Base-by-base conservation (phyloP, 805 yeast species). In the Yarrowia sp. region DNA sequence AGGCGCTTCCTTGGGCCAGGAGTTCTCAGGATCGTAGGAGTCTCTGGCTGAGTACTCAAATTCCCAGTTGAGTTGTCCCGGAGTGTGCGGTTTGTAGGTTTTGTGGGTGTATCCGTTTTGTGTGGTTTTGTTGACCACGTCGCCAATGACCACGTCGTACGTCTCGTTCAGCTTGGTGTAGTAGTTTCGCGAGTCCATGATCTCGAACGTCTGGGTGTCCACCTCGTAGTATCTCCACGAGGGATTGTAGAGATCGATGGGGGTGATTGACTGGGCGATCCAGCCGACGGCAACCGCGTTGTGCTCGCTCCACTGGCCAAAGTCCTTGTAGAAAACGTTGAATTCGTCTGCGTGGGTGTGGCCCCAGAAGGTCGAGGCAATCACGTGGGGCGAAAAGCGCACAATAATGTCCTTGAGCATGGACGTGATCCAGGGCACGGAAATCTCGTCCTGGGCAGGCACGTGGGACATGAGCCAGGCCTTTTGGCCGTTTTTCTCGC, bases 391-490 rank as follows among this genome's bases (percentile, higher is more conserved):
- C 17, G 47, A 43, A 24, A 43, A 43, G 6, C 47, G 24, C 10
- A 13, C 12, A 14, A 43, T 19, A 12, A 43, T 14, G 7, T 43
- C 24, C 8, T 24, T 9, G 20, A 42, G n/a, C 44, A 42, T 19
- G 10, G n/a, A 17, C 2, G 44, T 42, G 8, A 10, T 20, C 44
- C 44, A 42, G 8, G 44, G 19, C 0, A n/a, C 12, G 5, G 20
- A 17, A 9, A 19, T 19, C 30, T 17, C 17, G 12, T 43, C 47
- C 24, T 9, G 12, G 3, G 47, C 17, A 19, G 47, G 47, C 5
- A 43, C 24, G 30, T 43, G 47, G 24, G 47, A 24, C 47, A 43
- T 43, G 34, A 46, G 24, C 50, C 50, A 46, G 12, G 34, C 50
- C 34, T 24, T 46, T 14, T 46, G 50, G 10, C 50, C 50, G 10